These are phyloP conservation scores for Strobilomyces dryophilus DNA, from an alignment of 768 basidiomycete species.

Conservation along the genomic window DNA sequence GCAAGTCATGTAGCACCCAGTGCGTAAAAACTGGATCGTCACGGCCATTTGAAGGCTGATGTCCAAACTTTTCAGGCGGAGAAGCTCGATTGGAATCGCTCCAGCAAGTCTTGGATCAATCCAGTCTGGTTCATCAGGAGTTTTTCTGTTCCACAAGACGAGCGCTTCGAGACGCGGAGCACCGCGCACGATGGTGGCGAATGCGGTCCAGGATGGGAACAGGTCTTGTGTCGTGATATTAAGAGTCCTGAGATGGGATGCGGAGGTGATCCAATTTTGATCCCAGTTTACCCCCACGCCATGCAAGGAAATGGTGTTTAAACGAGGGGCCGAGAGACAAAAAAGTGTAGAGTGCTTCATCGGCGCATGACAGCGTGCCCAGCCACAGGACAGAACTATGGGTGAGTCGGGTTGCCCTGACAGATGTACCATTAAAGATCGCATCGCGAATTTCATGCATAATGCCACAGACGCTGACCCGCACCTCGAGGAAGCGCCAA, in stretches of 20 bases:
- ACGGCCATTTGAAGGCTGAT: background rate
- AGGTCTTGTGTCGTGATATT: rapidly evolving
- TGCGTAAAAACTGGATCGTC: background rate
- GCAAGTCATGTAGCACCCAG: background rate
- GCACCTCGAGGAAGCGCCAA: no score
- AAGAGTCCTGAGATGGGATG: background rate
- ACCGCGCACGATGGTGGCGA: background rate
- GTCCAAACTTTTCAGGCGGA: background rate
- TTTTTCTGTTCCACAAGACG: no score
- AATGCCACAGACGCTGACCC: rapidly evolving
- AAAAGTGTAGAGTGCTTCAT: background rate
- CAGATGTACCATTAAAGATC: background rate
- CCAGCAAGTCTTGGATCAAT: background rate
- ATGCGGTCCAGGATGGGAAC: background rate
- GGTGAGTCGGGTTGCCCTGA: background rate
- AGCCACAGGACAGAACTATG: background rate
- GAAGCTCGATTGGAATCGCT: background rate
- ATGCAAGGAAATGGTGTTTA: background rate
- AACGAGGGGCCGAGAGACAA: background rate
- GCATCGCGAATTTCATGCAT: background rate
- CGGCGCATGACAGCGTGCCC: no score
- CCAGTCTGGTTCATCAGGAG: background rate
- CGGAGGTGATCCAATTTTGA: background rate
- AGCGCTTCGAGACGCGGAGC: background rate
- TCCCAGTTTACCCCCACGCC: background rate